phyloP scores from a whole-genome alignment of 345 rosid species.

The Eucalyptus curtisii region DNA sequence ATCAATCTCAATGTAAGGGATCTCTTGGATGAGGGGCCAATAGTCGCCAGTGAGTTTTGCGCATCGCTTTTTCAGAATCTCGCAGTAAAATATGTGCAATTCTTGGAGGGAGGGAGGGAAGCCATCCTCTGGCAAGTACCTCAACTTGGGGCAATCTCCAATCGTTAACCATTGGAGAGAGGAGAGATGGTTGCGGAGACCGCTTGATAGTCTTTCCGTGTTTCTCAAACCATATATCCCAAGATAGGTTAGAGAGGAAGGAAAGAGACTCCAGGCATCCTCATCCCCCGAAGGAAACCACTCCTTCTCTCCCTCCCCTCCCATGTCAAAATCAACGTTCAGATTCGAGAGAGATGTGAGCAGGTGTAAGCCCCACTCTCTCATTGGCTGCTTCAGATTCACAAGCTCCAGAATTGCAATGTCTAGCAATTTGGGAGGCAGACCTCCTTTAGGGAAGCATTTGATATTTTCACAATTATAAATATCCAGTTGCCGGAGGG shows the following conservation, averaged over 20 bases:
- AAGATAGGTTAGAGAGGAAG: accelerated
- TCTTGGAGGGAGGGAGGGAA: background rate
- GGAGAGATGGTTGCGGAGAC: background rate
- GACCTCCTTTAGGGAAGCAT: background rate
- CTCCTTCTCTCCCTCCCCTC: background rate
- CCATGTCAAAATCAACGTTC: accelerated
- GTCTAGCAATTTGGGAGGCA: accelerated
- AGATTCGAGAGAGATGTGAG: accelerated
- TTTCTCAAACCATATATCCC: accelerated
- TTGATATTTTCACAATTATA: accelerated
- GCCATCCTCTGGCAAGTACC: background rate
- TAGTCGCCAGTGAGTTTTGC: background rate
- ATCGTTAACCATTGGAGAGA: accelerated
- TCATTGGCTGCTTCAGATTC: background rate
- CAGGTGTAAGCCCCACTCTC: background rate
- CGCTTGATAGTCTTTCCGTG: accelerated
- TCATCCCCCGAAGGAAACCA: background rate
- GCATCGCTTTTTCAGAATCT: background rate
- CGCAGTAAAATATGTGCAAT: accelerated
- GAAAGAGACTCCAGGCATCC: background rate
- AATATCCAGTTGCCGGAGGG: accelerated
- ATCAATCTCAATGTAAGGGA: accelerated
- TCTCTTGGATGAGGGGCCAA: background rate
- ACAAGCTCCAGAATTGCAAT: accelerated
- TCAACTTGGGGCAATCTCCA: accelerated